Base-by-base conservation (phyloP, 2,329 filamentous ascomycete genomes). In the Cercospora canescens region DNA sequence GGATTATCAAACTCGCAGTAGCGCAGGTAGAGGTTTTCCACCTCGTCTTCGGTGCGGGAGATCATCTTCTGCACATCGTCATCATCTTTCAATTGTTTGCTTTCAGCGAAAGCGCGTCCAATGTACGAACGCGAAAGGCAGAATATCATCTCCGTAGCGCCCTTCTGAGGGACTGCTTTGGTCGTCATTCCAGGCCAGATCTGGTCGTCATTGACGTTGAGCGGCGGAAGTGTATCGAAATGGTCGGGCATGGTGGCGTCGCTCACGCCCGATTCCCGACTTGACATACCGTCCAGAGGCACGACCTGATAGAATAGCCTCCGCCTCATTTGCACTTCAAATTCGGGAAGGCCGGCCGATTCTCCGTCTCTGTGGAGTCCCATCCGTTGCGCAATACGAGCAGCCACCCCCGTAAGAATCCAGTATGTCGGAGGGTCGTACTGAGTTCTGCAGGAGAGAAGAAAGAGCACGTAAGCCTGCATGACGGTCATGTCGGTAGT, bases 381-480 rank as follows among this genome's bases (percentile, higher is more conserved):
- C 48, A 62, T 54, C 24, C 60, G 48, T 35, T 62, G 60, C 21
- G 60, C 48, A 11, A 62, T 37, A 14, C 48, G 60, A 1, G 37
- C 48, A 7, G 60, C 60, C 1, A 90, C 80, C 0, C 88, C 88
- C 0, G 86, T 88, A 69, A 91, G 79, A 48, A 87, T 87, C 87
- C 88, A 91, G 5, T 86, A 82, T 4, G 87, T 86, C 74, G 55
- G 85, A 76, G 81, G 78, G 65, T 85, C 83, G 45, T 80, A 80
- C 2, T 70, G 69, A 21, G 79, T 76, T 54, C 83, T 79, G 6
- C 72, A 69, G 9, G 75, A 68, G 3, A 76, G 65, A 65, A 91
- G 80, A 70, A 89, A 91, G 16, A 92, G 79, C 5, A 89, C 79
- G 64, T 88, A 88, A 1, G 89, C 90, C 76, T 92, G 89, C 28